Evolutionary conservation across 1,139 yeast genomes (phyloP).

Genomic region (Wickerhamomyces sp.): DNA sequence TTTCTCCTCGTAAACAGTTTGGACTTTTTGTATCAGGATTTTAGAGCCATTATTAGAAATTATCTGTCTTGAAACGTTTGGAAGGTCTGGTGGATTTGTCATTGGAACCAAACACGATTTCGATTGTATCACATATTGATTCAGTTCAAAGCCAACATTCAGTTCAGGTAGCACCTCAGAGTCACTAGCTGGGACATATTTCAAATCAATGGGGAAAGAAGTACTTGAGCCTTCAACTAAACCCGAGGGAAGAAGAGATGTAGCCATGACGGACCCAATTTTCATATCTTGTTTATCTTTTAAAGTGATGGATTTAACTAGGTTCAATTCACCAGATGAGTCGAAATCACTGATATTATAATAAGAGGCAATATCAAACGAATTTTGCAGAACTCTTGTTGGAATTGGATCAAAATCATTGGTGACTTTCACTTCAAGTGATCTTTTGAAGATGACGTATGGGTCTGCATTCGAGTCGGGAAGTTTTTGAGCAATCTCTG

Average conservation of each 20-base stretch:
- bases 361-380: conserved; percentile 9
- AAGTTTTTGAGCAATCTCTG: conserved; percentile 13
- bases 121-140: conserved; percentile 15
- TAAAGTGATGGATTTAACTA: conserved; percentile 11
- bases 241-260: conserved; percentile 11
- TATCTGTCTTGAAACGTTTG: neutral
- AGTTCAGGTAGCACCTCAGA: conserved; percentile 3
- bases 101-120: conserved; percentile 8
- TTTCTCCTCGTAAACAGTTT: conserved; percentile 4
- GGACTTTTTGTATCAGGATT: conserved; percentile 7
- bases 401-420: conserved; percentile 6
- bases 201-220: conserved; percentile 10
- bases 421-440: conserved; percentile 13
- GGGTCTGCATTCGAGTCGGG: conserved; percentile 5
- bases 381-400: conserved; percentile 5
- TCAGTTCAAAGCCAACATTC: conserved; percentile 3
- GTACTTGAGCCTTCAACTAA: conserved; percentile 1
- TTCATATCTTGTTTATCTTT: conserved; percentile 1
- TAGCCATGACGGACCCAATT: conserved; percentile 10
- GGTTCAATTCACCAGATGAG: conserved; percentile 7
- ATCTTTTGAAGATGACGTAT: conserved; percentile 14
- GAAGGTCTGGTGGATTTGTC: conserved; percentile 1
- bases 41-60: neutral
- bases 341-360: conserved; percentile 9
- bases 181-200: conserved; percentile 4